phyloP scores from a whole-genome alignment of 2,329 filamentous ascomycete species.

The Phaeosphaeriaceae sp. region DNA sequence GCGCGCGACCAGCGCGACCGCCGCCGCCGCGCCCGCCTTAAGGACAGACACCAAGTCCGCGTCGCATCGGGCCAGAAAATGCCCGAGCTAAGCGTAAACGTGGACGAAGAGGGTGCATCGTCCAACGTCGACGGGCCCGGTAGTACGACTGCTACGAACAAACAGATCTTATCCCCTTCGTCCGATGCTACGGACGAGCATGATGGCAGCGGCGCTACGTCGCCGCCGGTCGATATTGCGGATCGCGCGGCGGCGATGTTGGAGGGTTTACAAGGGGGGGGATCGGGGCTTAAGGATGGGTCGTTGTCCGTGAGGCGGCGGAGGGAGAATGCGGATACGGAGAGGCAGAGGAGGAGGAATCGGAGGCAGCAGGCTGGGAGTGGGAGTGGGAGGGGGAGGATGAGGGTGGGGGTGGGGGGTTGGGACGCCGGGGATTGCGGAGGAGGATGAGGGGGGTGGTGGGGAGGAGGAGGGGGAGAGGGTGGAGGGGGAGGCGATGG shows the following conservation, averaged over 20 bases:
- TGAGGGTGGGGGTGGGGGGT: constrained; percentile 22
- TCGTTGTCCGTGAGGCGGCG: constrained; percentile 64
- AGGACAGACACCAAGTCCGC: constrained; percentile 88
- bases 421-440: constrained; percentile 43
- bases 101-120: constrained; percentile 55
- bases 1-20: constrained; percentile 87
- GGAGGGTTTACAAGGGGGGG: constrained; percentile 79
- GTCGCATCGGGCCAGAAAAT: constrained; percentile 88
- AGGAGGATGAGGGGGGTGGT: constrained; percentile 26
- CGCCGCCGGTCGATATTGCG: no score
- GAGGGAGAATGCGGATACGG: constrained; percentile 79
- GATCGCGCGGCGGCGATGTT: constrained; percentile 83
- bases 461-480: constrained; percentile 13
- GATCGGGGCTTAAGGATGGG: constrained; percentile 58
- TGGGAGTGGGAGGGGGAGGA: constrained; percentile 40
- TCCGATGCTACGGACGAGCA: no score
- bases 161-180: no score
- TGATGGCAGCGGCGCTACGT: no score
- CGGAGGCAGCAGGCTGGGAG: constrained; percentile 51
- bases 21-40: constrained; percentile 82
- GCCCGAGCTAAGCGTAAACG: constrained; percentile 71
- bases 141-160: no score
- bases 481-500: constrained; percentile 28
- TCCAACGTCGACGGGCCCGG: constrained; percentile 56
- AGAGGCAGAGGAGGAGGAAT: constrained; percentile 72